A percentile compares a stretch with the other conserved stretches of the same genome.
Conservation (phyloP, 2,329 filamentous ascomycete genomes). For the Colletotrichum australisinense region DNA sequence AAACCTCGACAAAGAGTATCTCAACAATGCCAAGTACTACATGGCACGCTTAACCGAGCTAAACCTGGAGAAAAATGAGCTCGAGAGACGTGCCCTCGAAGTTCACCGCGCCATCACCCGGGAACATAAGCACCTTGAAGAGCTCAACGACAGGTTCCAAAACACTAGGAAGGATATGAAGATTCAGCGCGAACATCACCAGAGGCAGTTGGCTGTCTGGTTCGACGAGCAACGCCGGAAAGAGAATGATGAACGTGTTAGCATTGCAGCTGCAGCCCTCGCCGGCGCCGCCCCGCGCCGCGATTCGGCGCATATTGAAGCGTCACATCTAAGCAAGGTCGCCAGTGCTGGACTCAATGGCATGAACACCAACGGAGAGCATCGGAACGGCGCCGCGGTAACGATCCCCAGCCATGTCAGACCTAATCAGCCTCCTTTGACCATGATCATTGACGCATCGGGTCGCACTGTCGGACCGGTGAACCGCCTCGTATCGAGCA, state of each 20-base stretch:
- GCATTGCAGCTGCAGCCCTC: conserved; percentile 26
- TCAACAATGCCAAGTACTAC: conserved; percentile 3
- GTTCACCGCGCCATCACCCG: conserved; percentile 16
- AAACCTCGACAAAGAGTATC: not conserved
- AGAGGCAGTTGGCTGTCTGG: not conserved
- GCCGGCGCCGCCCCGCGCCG: conserved; percentile 2
- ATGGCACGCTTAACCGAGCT: conserved; percentile 2
- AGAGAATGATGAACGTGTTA: conserved; percentile 6
- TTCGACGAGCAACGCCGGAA: conserved; percentile 10
- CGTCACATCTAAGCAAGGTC: not conserved
- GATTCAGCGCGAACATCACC: not conserved
- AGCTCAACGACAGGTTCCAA: conserved; percentile 7
- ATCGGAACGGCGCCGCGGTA: not conserved
- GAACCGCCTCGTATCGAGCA: conserved; percentile 41
- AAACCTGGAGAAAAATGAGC: conserved; percentile 21
- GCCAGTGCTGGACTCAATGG: conserved; percentile 3
- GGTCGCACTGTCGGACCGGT: conserved; percentile 53
- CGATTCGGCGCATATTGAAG: not conserved
- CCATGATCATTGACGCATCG: conserved; percentile 47
- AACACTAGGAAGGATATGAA: not conserved
- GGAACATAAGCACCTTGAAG: conserved; percentile 20
- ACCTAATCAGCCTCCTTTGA: not conserved
- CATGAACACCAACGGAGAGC: conserved; percentile 1
- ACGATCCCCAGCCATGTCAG: not conserved
- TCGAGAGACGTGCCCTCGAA: conserved; percentile 20